phyloP scores from a whole-genome alignment of 129 eudicot genomes.

The Flaveria ramosissima region DNA sequence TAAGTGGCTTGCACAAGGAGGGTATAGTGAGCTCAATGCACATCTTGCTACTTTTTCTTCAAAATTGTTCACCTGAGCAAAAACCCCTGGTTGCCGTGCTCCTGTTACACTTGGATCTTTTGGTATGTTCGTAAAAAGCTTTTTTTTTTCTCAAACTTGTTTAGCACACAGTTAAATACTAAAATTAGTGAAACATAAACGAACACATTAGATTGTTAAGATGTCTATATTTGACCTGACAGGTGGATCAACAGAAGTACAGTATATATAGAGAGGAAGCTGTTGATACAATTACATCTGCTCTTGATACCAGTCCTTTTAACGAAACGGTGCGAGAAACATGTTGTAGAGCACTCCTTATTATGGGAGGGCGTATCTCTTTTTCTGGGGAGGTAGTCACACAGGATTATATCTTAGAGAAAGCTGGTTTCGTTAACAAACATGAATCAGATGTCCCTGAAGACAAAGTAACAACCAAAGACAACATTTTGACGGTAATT shows the following conservation, averaged over 20 bases:
- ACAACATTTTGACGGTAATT: constrained; percentile 39
- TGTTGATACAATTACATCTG: constrained; percentile 54
- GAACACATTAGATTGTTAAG: constrained; percentile 17
- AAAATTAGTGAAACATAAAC: background rate
- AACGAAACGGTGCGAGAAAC: constrained; percentile 49
- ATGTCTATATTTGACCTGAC: constrained; percentile 31
- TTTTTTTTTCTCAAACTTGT: background rate
- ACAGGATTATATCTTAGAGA: constrained; percentile 65
- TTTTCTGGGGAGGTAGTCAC: constrained; percentile 61
- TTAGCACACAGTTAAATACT: background rate
- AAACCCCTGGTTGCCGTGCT: constrained; percentile 68
- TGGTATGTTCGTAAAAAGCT: constrained; percentile 46
- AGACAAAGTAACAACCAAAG: constrained; percentile 32
- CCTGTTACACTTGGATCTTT: constrained; percentile 62
- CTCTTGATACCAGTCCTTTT: constrained; percentile 53
- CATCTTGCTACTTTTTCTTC: constrained; percentile 55
- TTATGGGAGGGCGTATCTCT: constrained; percentile 74
- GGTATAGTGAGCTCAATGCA: constrained; percentile 52
- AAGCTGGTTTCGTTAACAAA: constrained; percentile 56
- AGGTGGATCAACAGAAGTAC: constrained; percentile 56
- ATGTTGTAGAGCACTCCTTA: constrained; percentile 70
- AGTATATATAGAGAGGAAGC: constrained; percentile 68
- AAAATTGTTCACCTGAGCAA: constrained; percentile 47
- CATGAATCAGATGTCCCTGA: constrained; percentile 41
- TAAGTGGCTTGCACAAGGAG: constrained; percentile 54